phyloP scores from a whole-genome alignment of 352 stramenopile species.

The Phytophthora chlamydospora region DNA sequence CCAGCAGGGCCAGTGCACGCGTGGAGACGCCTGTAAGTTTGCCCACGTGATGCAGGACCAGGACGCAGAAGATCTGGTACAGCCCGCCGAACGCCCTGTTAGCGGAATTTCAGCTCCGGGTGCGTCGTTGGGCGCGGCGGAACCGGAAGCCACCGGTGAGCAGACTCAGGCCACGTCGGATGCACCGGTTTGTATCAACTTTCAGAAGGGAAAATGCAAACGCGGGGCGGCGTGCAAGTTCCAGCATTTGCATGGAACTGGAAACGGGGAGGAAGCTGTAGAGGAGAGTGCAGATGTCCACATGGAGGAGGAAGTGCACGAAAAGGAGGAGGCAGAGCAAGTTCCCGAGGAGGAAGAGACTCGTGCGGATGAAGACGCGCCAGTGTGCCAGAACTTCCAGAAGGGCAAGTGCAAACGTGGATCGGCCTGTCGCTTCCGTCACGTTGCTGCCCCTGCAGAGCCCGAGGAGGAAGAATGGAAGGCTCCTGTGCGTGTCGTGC shows the following conservation, averaged over 20 bases:
- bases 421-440: slow-evolving; percentile 61
- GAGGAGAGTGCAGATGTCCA: slow-evolving; percentile 13
- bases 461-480: slow-evolving; percentile 28
- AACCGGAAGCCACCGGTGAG: slow-evolving; percentile 4
- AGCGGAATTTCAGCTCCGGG: slow-evolving; percentile 28
- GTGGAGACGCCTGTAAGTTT: slow-evolving; percentile 73
- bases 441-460: slow-evolving; percentile 37
- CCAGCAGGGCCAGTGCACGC: slow-evolving; percentile 62
- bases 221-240: slow-evolving; percentile 63
- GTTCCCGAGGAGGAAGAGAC: slow-evolving; percentile 41
- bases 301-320: slow-evolving; percentile 5
- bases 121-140: slow-evolving; percentile 28
- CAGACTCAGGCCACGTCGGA: slow-evolving; percentile 45
- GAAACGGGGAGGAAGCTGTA: background rate
- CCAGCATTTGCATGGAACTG: slow-evolving; percentile 47
- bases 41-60: slow-evolving; percentile 70
- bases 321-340: slow-evolving; percentile 1
- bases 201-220: slow-evolving; percentile 79
- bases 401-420: slow-evolving; percentile 79
- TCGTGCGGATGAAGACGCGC: slow-evolving; percentile 48
- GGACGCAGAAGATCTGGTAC: slow-evolving; percentile 56
- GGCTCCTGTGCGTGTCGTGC: slow-evolving; percentile 42
- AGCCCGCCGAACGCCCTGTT: slow-evolving; percentile 39
- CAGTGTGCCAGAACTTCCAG: slow-evolving; percentile 69
- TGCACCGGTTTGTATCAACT: slow-evolving; percentile 74